Percentiles rank a stretch among this genome's conserved stretches.
These are phyloP conservation scores for Puccinia coronata DNA, from an alignment of 1,284 basidiomycete species.

Conservation along the genomic window DNA sequence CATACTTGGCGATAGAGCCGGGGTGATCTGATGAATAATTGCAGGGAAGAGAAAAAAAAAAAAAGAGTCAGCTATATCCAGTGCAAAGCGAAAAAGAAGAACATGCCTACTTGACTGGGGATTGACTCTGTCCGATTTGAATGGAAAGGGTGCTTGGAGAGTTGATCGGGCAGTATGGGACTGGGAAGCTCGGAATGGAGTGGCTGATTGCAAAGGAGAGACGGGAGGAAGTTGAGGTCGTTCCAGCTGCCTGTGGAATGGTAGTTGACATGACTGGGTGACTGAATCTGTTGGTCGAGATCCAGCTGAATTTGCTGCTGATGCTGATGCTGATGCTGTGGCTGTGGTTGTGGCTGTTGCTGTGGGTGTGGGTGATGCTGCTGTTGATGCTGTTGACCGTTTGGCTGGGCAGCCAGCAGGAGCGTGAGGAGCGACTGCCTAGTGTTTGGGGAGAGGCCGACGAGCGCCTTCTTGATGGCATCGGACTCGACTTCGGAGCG, in stretches of 20 bases:
- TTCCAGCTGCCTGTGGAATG: background rate
- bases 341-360: background rate
- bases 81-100: background rate
- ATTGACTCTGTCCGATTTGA: background rate
- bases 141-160: background rate
- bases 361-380: background rate
- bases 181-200: background rate
- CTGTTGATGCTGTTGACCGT: background rate
- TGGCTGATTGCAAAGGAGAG: conserved; percentile 4
- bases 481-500: too few relatives aligned
- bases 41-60: background rate
- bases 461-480: conserved; percentile 26
- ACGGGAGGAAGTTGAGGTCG: conserved; percentile 3
- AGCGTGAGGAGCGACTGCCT: conserved; percentile 8
- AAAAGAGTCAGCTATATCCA: background rate
- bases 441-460: conserved; percentile 18
- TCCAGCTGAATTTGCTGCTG: background rate
- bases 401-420: background rate
- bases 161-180: background rate
- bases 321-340: too few relatives aligned
- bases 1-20: conserved; percentile 27
- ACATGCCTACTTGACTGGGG: background rate
- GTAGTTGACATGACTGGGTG: background rate
- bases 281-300: conserved; percentile 20
- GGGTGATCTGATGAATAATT: conserved; percentile 17